Evolutionary conservation across 1,284 basidiomycete genomes (phyloP), one percentile per base, ranked within the genome.

Genomic region (Gastroboletus turbinatus): DNA sequence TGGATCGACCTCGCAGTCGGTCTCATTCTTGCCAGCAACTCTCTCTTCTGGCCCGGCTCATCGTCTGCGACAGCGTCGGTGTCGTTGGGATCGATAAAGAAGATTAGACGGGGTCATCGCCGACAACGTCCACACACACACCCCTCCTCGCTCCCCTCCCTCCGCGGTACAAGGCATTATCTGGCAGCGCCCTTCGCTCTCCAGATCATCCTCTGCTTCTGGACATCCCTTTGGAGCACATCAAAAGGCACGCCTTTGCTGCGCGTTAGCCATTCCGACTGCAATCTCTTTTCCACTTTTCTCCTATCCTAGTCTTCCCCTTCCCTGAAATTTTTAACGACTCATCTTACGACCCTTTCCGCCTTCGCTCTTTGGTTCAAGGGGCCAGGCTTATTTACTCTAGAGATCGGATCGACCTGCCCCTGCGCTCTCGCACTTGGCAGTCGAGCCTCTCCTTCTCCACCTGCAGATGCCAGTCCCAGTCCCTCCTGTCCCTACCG

Each of bases 211-310:
- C 65, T 67, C 64, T 65, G 67, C 67, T 68, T 68, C 68, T 67
- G 68, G 63, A 13, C 46, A 30, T 54, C 56, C 55, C 42, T 49
- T 38, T 40, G 57, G 60, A 70, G 65, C 59, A 63, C 51, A 30
- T 32, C 46, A 90, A 90, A 90, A 90, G 88, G 89, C 88, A 91
- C 88, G 88, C 89, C 88, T 91, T 91, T 80, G 85, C 79, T 91
- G 88, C 79, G 89, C 88, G 88, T 91, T 78, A 78, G 88, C 88
- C 88, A 87, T 72, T 57, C 42, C 67, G 66, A 59, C 75, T 70
- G 67, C 70, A 67, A 46, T 56, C 38, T 50, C 58, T 50, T 47
- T 51, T 39, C 60, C 69, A 62, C 66, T 55, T 59, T 58, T 55
- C 67, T 69, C 66, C 60, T 72, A 71, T 66, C 55, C 53, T 63